phyloP scores from a whole-genome alignment of 495 filamentous ascomycete species.

The Schizothecium vesticola region DNA sequence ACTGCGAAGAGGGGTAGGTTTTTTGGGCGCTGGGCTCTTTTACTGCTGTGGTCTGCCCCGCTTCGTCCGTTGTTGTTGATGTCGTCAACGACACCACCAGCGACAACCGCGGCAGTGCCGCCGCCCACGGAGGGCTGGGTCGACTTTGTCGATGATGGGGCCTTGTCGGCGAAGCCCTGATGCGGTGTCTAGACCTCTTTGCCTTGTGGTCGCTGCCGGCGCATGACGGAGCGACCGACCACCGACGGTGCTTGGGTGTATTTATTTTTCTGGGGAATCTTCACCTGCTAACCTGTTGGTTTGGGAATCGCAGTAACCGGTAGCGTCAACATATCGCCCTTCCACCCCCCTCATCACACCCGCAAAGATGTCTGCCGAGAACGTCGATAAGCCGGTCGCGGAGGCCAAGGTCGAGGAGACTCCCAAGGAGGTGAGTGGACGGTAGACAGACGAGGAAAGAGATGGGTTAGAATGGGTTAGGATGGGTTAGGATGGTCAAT shows the following conservation, averaged over 20 bases:
- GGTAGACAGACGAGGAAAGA: not conserved
- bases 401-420: constrained; percentile 30
- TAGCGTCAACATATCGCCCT: constrained; percentile 5
- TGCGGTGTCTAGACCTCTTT: not conserved
- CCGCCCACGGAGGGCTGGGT: not conserved
- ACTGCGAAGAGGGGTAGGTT: not conserved
- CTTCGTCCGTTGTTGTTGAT: not conserved
- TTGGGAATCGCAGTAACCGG: not conserved
- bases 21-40: not conserved
- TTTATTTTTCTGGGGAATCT: not conserved
- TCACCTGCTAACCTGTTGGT: not conserved
- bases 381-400: constrained; percentile 31
- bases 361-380: constrained; percentile 41
- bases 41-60: not conserved
- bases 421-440: constrained; percentile 18
- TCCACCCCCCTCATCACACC: not conserved
- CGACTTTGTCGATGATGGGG: not conserved
- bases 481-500: not conserved
- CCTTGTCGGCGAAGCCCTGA: not conserved
- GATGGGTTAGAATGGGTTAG: no score
- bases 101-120: not conserved
- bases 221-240: not conserved
- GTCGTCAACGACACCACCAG: not conserved
- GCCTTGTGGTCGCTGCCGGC: not conserved
- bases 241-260: not conserved